Conservation (phyloP, 2,329 filamentous ascomycete genomes). For the Microcyclosporella mali region DNA sequence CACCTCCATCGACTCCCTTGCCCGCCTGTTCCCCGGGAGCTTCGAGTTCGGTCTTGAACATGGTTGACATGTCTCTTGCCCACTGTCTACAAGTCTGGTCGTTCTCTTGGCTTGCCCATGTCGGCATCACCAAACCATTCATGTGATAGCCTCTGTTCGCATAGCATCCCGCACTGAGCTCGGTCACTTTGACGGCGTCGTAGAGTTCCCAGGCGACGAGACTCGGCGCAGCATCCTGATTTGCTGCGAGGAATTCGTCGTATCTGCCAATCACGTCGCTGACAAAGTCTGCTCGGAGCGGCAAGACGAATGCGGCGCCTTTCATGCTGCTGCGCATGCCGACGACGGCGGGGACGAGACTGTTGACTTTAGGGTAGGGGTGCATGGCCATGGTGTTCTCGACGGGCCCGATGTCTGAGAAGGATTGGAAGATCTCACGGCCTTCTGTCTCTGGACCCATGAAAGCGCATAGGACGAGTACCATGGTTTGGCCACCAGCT, state of each 20-base stretch:
- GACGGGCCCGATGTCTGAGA: constrained; percentile 20
- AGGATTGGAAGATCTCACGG: constrained; percentile 16
- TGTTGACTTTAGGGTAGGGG: constrained; percentile 21
- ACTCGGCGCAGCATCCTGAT: constrained; percentile 16
- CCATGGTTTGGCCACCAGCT: constrained; percentile 19
- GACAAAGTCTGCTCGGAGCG: constrained; percentile 21
- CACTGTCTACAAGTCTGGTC: constrained; percentile 24
- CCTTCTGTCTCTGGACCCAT: constrained; percentile 18
- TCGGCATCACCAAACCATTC: constrained; percentile 26
- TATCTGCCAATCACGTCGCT: constrained; percentile 15
- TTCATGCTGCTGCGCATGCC: constrained; percentile 25
- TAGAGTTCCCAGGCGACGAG: constrained; percentile 25
- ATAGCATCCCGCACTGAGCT: constrained; percentile 20
- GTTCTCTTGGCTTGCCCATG: constrained; percentile 25
- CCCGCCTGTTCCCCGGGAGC: constrained; percentile 16
- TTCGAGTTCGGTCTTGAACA: constrained; percentile 24
- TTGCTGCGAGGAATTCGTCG: constrained; percentile 15
- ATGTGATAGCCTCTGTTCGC: constrained; percentile 26
- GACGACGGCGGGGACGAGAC: constrained; percentile 16
- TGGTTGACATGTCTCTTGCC: constrained; percentile 22
- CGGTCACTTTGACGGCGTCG: constrained; percentile 20
- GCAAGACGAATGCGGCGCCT: constrained; percentile 22
- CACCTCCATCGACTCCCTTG: constrained; percentile 21
- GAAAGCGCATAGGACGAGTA: constrained; percentile 17
- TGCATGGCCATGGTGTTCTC: constrained; percentile 19